These are phyloP conservation scores for Phytophthora sp. DNA, from an alignment of 352 stramenopile genomes.

Conservation along the genomic window DNA sequence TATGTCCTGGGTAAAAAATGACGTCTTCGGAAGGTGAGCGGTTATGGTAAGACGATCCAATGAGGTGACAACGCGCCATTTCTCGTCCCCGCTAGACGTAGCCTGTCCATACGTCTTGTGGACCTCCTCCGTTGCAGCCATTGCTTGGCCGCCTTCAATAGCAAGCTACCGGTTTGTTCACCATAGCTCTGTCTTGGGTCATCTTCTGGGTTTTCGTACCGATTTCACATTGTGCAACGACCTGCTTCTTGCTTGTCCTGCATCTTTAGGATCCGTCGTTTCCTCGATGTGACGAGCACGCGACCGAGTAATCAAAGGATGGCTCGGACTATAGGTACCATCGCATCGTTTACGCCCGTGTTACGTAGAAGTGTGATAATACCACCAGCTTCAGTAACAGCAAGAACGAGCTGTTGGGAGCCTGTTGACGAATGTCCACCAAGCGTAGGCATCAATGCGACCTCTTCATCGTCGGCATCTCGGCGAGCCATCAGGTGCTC, in stretches of 20 bases:
- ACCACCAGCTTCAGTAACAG: background rate
- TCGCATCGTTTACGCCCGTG: background rate
- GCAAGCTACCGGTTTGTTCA: background rate
- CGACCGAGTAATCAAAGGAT: conserved; percentile 11
- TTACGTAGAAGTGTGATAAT: conserved; percentile 1
- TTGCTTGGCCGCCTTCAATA: conserved; percentile 4
- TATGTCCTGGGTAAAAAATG: no score
- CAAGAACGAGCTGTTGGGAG: background rate
- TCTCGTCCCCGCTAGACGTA: background rate
- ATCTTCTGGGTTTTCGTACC: conserved; percentile 16
- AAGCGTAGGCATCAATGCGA: background rate
- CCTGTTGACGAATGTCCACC: background rate
- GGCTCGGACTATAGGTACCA: background rate
- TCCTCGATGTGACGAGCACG: conserved; percentile 10
- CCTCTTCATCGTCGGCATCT: background rate
- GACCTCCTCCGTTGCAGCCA: conserved; percentile 5
- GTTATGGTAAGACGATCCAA: no score
- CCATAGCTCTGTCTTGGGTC: background rate
- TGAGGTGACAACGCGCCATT: no score
- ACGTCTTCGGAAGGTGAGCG: no score
- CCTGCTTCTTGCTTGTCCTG: conserved; percentile 3
- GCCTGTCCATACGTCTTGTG: conserved; percentile 11
- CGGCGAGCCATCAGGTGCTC: background rate
- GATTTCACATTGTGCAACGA: background rate
- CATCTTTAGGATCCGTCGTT: conserved; percentile 9